Percentiles rank a stretch among this genome's conserved stretches.
Evolutionary conservation across 2,329 filamentous ascomycete species (phyloP).

Genomic region (Fusarium sterilihyphosum): DNA sequence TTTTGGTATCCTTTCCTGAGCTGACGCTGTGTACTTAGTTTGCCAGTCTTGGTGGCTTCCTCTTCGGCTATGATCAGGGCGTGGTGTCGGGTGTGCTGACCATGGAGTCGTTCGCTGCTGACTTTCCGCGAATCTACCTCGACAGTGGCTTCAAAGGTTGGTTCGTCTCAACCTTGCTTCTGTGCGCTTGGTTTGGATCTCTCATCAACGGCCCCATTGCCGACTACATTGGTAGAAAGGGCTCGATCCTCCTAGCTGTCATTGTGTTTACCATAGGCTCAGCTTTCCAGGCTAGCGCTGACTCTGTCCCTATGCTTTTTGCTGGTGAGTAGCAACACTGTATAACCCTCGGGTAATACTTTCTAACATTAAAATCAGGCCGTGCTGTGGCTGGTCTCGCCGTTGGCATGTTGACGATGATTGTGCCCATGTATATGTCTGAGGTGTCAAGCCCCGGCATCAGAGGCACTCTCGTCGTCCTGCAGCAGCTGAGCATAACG

Average conservation of each 20-base stretch:
- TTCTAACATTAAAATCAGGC: not conserved
- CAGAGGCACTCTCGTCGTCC: slow-evolving; percentile 57
- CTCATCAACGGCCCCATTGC: slow-evolving; percentile 52
- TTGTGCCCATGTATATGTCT: slow-evolving; percentile 55
- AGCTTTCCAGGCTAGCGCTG: slow-evolving; percentile 54
- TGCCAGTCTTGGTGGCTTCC: slow-evolving; percentile 51
- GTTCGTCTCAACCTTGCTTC: slow-evolving; percentile 60
- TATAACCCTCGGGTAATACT: too few species aligned
- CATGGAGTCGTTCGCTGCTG: slow-evolving; percentile 47
- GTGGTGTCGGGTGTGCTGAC: slow-evolving; percentile 52
- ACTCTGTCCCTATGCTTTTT: slow-evolving; percentile 54
- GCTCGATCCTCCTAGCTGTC: slow-evolving; percentile 48
- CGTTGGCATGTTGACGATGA: slow-evolving; percentile 42
- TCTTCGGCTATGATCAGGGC: slow-evolving; percentile 53
- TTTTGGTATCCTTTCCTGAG: too few species aligned
- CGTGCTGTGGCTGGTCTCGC: not conserved
- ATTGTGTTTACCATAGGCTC: slow-evolving; percentile 53
- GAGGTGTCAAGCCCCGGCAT: slow-evolving; percentile 60
- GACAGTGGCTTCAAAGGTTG: slow-evolving; percentile 52
- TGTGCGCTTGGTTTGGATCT: slow-evolving; percentile 60
- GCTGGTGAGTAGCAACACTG: slow-evolving; percentile 35
- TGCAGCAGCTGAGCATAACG: slow-evolving; percentile 50
- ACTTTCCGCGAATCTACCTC: slow-evolving; percentile 47
- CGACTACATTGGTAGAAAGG: slow-evolving; percentile 46
- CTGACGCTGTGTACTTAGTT: slow-evolving; percentile 15